Evolutionary conservation across 2,329 filamentous ascomycete species (phyloP), one percentile per base, ranked within the genome.

Genomic region (Escovopsis sp.): DNA sequence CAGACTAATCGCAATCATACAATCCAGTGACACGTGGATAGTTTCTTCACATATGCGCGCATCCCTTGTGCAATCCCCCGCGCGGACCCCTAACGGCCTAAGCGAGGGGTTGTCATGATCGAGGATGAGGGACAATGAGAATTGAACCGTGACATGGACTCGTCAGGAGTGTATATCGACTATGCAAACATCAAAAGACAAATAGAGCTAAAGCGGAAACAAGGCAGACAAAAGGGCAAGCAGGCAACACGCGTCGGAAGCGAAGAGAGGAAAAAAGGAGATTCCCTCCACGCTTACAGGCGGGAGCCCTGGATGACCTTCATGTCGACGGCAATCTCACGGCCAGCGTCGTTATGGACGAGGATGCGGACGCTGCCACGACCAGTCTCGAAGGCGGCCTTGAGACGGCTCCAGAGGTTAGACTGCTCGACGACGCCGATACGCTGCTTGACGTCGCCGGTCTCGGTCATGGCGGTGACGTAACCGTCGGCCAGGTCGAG

Each of bases 391-490:
- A 94, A 98, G 47, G 86, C 75, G 48, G 80, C 74, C 51, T 72
- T 66, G 47, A 98, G 80, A 52, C 87, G 84, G 47, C 65, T 60
- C 70, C 79, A 84, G 48, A 98, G 78, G 63, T 76, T 76, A 61
- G 83, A 90, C 76, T 98, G 90, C 69, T 94, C 85, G 60, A 94
- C 79, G 61, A 98, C 85, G 40, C 83, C 75, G 40, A 98, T 72
- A 52, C 74, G 76, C 67, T 94, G 87, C 82, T 96, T 96, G 72
- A 98, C 86, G 59, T 98, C 88, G 52, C 90, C 87, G 46, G 79
- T 84, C 80, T 98, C 90, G 58, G 90, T 98, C 87, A 98, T 96
- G 70, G 87, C 87, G 48, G 92, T 85, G 55, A 98, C 64, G 52
- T 78, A 51, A 51, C 73, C 87, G 48, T 93, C 83, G 62, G 86